Base-by-base conservation (phyloP, 192 early-diverging fungal genomes). In the Helicostylum pulchrum region DNA sequence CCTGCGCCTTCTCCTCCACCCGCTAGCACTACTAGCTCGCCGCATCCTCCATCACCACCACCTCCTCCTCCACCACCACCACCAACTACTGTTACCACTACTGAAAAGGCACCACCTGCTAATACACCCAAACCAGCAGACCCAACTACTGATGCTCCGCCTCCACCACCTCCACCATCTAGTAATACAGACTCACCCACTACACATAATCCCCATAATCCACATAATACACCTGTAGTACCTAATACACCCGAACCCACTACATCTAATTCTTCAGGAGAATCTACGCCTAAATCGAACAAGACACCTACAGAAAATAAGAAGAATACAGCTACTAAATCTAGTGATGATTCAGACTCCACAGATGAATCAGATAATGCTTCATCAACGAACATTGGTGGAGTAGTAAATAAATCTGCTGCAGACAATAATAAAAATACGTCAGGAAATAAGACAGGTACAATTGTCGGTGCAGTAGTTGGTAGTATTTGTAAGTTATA, bases 401-500 rank as follows among this genome's bases (percentile, higher is more conserved):
- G 54, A 10, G n/a, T 32, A 39, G 54, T 56, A 0, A 30, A 30
- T 19, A 56, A 34, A 17, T 20, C 54, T 56, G 32, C 31, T 62
- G 31, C 11, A 26, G 44, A 15, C 21, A 47, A 61, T 10, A 34
- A 32, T 21, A 19, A 47, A 32, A 6, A 6, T 9, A 39, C 7
- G 5, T 10, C 36, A 39, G 61, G 61, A 12, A 62, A 47, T 36
- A 62, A 62, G 23, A 62, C 61, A 21, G 61, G 61, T 50, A 21
- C 34, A 5, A 62, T 62, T 39, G 61, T 51, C 19, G 61, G 61
- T 21, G 61, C 61, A 11, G 48, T 62, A 14, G 48, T 62, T n/a
- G 61, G 61, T 62, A 47, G 61, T 34, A 34, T 62, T 51, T 26
- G 61, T 62, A 50, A 62, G 61, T 51, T 12, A 31, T 39, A 39